phyloP scores from a whole-genome alignment of 2,329 filamentous ascomycete species.

The Talaromyces sp. region DNA sequence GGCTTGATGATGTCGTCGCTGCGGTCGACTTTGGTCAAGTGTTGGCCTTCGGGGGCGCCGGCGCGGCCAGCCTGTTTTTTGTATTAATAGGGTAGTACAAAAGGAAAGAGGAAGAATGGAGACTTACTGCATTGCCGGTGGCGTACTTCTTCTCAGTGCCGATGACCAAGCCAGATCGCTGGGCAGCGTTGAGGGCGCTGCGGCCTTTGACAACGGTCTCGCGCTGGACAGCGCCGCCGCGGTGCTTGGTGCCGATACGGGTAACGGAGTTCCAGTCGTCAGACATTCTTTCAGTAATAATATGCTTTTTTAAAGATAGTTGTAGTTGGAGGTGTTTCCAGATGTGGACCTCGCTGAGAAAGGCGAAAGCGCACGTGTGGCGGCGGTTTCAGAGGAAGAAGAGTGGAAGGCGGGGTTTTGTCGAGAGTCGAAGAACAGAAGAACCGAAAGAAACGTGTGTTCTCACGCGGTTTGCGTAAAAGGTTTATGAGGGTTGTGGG shows the following conservation, averaged over 20 bases:
- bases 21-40: conserved; percentile 95
- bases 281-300: conserved; percentile 36
- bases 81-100: conserved; percentile 8
- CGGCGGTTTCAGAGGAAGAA: neutral
- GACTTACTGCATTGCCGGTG: conserved; percentile 71
- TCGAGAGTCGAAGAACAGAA: neutral
- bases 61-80: conserved; percentile 36
- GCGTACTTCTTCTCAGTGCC: conserved; percentile 88
- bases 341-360: neutral
- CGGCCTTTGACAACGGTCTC: conserved; percentile 89
- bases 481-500: neutral
- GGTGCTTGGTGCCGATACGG: conserved; percentile 87
- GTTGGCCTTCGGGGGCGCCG: conserved; percentile 72
- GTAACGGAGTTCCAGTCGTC: conserved; percentile 81
- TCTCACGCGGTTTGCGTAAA: neutral
- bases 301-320: neutral
- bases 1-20: conserved; percentile 96
- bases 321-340: neutral
- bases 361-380: conserved; percentile 1
- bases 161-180: conserved; percentile 69
- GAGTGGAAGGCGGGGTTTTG: neutral
- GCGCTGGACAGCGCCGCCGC: conserved; percentile 59
- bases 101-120: neutral
- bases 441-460: neutral
- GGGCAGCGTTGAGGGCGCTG: conserved; percentile 79